Conservation (phyloP, 2,329 filamentous ascomycete genomes). For the Cladosporium sp. region DNA sequence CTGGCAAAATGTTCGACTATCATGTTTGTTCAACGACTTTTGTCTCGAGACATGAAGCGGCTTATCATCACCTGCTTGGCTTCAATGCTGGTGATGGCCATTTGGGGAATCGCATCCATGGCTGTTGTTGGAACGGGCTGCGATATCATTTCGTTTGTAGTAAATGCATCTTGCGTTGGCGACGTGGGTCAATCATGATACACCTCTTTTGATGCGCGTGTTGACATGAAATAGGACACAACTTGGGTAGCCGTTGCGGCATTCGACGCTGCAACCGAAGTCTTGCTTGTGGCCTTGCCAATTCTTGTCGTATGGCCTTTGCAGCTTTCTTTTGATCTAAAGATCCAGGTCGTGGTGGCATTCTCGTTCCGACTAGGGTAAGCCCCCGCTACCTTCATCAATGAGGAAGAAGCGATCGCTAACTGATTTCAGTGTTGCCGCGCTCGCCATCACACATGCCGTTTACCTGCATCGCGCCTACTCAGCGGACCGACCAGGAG, state of each 20-base stretch:
- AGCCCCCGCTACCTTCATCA: constrained; percentile 16
- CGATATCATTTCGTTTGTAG: not conserved
- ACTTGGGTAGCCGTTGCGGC: constrained; percentile 38
- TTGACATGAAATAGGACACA: constrained; percentile 6
- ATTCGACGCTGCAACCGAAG: constrained; percentile 40
- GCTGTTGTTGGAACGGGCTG: not conserved
- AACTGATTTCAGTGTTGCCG: not conserved
- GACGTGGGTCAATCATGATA: too few species aligned
- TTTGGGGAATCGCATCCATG: not conserved
- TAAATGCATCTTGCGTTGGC: not conserved
- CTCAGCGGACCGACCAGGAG: constrained; percentile 19
- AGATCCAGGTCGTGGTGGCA: constrained; percentile 32
- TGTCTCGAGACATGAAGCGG: not conserved
- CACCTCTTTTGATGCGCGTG: not conserved
- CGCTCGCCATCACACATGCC: constrained; percentile 7
- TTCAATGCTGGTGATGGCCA: not conserved
- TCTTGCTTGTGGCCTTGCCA: constrained; percentile 28
- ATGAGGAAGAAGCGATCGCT: not conserved
- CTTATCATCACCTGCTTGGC: not conserved
- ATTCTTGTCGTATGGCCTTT: constrained; percentile 33
- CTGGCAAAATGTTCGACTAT: constrained; percentile 5
- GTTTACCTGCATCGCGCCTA: not conserved
- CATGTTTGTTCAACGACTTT: constrained; percentile 1
- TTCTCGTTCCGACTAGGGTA: constrained; percentile 36
- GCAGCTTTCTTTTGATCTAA: constrained; percentile 30